phyloP scores from a whole-genome alignment of 2,329 filamentous ascomycete genomes.

The Hymenoscyphus scutula region DNA sequence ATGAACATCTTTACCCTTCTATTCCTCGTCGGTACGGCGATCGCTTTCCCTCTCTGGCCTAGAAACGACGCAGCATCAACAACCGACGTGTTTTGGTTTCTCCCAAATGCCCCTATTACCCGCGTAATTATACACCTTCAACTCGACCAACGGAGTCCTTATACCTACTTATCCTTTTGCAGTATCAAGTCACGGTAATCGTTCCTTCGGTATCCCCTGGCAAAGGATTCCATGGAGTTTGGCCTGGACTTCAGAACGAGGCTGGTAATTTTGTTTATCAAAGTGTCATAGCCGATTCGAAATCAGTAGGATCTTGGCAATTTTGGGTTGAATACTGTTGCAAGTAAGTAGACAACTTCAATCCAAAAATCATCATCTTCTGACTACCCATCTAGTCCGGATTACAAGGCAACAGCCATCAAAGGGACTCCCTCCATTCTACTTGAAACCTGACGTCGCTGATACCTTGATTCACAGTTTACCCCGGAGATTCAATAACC shows the following conservation, averaged over 20 bases:
- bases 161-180: not conserved
- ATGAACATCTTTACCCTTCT: conserved; percentile 12
- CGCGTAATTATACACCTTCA: conserved; percentile 15
- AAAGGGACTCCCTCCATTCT: conserved; percentile 14
- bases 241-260: conserved; percentile 25
- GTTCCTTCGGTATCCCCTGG: conserved; percentile 23
- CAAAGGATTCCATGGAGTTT: conserved; percentile 18
- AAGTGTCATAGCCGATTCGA: conserved; percentile 24
- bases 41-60: conserved; percentile 8
- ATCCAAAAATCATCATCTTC: not conserved
- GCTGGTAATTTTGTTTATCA: conserved; percentile 21
- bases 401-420: conserved; percentile 20
- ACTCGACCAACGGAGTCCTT: not conserved
- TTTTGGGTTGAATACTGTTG: conserved; percentile 29
- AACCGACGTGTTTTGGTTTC: conserved; percentile 18
- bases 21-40: conserved; percentile 3
- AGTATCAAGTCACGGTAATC: conserved; percentile 24
- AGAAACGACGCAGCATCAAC: conserved; percentile 2
- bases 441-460: not conserved
- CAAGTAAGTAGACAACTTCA: conserved; percentile 16
- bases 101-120: conserved; percentile 19
- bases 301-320: conserved; percentile 22
- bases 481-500: conserved; percentile 26
- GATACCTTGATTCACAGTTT: conserved; percentile 14
- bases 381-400: conserved; percentile 16